phyloP scores from a whole-genome alignment of 805 yeast genomes.

The Ogataea trehaloabstinens region DNA sequence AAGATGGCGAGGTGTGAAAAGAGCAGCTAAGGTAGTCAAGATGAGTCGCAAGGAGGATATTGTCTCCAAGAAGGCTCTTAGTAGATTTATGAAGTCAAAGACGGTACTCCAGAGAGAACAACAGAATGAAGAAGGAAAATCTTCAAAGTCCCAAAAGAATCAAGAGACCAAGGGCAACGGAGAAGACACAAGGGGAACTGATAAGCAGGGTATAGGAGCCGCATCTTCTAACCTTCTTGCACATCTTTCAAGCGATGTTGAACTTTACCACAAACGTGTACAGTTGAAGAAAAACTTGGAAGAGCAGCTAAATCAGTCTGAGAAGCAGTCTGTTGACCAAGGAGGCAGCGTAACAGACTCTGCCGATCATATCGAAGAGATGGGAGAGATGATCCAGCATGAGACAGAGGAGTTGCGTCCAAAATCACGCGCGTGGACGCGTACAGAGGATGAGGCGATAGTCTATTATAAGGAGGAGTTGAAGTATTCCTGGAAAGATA shows the following conservation, averaged over 20 bases:
- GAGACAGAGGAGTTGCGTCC: slow-evolving; percentile 5
- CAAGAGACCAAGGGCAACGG: not conserved
- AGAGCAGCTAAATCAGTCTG: slow-evolving; percentile 8
- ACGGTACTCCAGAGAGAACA: not conserved
- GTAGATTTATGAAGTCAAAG: slow-evolving; percentile 13
- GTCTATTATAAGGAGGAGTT: slow-evolving; percentile 37
- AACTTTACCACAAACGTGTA: slow-evolving; percentile 29
- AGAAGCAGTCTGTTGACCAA: slow-evolving; percentile 3
- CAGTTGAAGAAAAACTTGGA: slow-evolving; percentile 22
- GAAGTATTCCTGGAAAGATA: slow-evolving; percentile 38
- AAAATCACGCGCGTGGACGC: slow-evolving; percentile 31
- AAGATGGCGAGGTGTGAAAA: too few relatives aligned
- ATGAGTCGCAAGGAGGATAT: not conserved
- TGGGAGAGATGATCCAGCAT: slow-evolving; percentile 3
- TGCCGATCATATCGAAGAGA: slow-evolving; percentile 4
- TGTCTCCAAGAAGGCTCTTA: slow-evolving; percentile 1
- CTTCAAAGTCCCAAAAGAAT: not conserved
- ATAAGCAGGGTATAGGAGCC: not conserved
- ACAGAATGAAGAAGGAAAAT: not conserved
- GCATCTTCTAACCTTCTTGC: slow-evolving; percentile 17
- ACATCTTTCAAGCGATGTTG: slow-evolving; percentile 28
- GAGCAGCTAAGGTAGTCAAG: too few relatives aligned
- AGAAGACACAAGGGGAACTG: not conserved
- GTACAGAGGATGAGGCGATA: slow-evolving; percentile 36
- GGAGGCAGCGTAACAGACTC: slow-evolving; percentile 3